These are phyloP conservation scores for Flaveria ramosissima DNA, from an alignment of 129 eudicot genomes.

Conservation along the genomic window DNA sequence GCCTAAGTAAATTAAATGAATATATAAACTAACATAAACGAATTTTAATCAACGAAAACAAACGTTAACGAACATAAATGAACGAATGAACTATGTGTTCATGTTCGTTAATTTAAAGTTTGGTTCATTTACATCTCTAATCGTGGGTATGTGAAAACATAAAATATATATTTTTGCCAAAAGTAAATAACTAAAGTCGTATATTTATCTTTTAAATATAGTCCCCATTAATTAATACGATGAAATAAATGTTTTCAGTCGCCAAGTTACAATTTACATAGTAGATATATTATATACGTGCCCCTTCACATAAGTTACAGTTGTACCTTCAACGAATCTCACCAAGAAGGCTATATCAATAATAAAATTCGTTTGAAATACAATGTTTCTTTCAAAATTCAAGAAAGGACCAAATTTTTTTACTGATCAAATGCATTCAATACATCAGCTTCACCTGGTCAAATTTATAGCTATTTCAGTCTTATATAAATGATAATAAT, in stretches of 20 bases:
- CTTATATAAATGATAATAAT: background rate
- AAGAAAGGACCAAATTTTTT: slow-evolving; percentile 6
- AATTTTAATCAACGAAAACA: too few species aligned
- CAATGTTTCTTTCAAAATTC: slow-evolving; percentile 21
- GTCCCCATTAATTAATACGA: background rate
- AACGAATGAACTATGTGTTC: too few species aligned
- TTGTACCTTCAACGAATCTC: slow-evolving; percentile 35
- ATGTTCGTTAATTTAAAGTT: too few species aligned
- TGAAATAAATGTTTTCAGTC: slow-evolving; percentile 22
- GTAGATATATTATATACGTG: background rate
- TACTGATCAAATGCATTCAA: slow-evolving; percentile 20
- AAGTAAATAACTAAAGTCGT: too few species aligned
- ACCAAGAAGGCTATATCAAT: slow-evolving; percentile 7
- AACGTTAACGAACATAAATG: too few species aligned
- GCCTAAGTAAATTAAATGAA: too few species aligned
- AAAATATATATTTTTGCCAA: too few species aligned
- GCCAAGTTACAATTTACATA: slow-evolving; percentile 4
- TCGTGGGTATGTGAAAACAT: too few species aligned
- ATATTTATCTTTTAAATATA: background rate
- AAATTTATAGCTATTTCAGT: slow-evolving; percentile 15
- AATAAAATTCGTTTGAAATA: background rate
- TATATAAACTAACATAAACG: too few species aligned
- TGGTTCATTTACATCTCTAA: too few species aligned
- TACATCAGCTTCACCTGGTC: slow-evolving; percentile 23
- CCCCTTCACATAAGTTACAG: slow-evolving; percentile 7